These are phyloP conservation scores for Verbascum thapsus DNA, from an alignment of 257 asterid genomes.

Conservation along the genomic window DNA sequence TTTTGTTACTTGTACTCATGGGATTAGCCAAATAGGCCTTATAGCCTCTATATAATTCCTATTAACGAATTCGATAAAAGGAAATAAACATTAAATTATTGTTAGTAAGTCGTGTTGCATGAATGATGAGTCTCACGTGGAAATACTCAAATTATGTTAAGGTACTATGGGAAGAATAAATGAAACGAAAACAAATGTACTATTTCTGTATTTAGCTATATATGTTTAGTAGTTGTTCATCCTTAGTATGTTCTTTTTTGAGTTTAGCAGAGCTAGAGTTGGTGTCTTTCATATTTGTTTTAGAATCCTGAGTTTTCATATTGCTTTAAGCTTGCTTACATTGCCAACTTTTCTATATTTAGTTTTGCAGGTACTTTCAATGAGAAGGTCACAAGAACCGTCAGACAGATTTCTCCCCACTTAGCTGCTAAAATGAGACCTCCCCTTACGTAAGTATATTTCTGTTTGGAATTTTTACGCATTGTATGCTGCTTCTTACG, in stretches of 20 bases:
- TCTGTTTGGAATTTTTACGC: conserved; percentile 12
- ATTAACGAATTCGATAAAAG: too few species aligned
- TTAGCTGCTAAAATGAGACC: conserved; percentile 97
- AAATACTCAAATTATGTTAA: too few species aligned
- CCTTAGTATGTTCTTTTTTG: neutral
- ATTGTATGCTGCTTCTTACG: conserved; percentile 25
- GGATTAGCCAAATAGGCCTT: too few species aligned
- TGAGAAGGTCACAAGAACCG: conserved; percentile 86
- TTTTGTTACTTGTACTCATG: too few species aligned
- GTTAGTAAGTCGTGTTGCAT: too few species aligned
- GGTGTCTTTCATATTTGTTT: neutral
- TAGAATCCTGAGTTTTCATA: neutral
- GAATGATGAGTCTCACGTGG: too few species aligned
- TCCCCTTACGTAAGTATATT: conserved; percentile 69
- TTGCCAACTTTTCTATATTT: conserved; percentile 35
- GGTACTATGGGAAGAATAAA: too few species aligned
- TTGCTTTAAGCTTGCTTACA: conserved; percentile 22
- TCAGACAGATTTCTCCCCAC: conserved; percentile 92
- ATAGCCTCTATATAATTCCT: too few species aligned
- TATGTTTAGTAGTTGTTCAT: too few species aligned
- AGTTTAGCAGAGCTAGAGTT: neutral
- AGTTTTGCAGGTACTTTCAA: conserved; percentile 93
- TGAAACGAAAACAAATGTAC: too few species aligned
- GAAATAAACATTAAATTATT: too few species aligned
- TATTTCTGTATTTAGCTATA: too few species aligned